phyloP scores from a whole-genome alignment of 441 rosid genomes.

The Jatropha multifida region DNA sequence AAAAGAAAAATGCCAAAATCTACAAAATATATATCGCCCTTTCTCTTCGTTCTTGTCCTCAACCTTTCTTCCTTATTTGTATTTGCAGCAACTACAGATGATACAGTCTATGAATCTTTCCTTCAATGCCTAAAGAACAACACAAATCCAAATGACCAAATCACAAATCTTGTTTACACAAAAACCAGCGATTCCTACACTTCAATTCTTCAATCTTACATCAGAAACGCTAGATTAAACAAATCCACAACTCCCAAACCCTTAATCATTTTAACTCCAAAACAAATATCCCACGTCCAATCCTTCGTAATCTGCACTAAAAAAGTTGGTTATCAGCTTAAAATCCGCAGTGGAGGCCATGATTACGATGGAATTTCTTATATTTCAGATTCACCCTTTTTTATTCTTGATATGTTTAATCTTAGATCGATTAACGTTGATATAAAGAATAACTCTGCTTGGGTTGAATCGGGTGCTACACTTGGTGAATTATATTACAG shows the following conservation, averaged over 20 bases:
- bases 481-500: conserved; percentile 55
- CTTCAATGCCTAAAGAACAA: conserved; percentile 18
- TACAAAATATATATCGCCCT: background rate
- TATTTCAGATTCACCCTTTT: conserved; percentile 39
- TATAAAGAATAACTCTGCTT: conserved; percentile 35
- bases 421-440: conserved; percentile 32
- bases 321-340: conserved; percentile 34
- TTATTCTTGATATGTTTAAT: conserved; percentile 56
- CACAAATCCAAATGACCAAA: conserved; percentile 12
- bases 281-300: conserved; percentile 46
- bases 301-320: conserved; percentile 52
- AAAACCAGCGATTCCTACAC: conserved; percentile 8
- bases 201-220: conserved; percentile 40
- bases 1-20: background rate
- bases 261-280: conserved; percentile 49
- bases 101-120: conserved; percentile 11
- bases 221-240: conserved; percentile 48
- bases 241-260: conserved; percentile 48
- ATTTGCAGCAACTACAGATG: background rate
- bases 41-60: conserved; percentile 12
- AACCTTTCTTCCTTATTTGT: background rate
- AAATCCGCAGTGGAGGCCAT: conserved; percentile 71
- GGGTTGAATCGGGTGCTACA: conserved; percentile 59
- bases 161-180: conserved; percentile 15
- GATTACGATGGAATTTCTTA: conserved; percentile 71